Evolutionary conservation across 2,329 filamentous ascomycete species (phyloP).

Genomic region (Fusarium sp.): DNA sequence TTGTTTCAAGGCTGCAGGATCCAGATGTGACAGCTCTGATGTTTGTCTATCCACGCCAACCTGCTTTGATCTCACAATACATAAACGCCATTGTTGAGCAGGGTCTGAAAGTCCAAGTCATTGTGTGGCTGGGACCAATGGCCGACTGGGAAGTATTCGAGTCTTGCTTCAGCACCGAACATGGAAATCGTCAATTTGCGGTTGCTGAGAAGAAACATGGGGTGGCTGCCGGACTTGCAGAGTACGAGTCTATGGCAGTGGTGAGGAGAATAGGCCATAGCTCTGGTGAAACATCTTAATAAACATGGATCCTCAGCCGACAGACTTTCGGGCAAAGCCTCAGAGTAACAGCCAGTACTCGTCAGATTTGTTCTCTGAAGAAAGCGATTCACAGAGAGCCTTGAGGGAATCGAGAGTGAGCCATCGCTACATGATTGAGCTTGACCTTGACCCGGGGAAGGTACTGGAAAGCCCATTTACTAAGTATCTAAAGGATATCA

Average conservation of each 20-base stretch:
- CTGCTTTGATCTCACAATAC: conserved; percentile 44
- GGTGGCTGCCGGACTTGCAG: conserved; percentile 29
- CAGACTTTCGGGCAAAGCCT: not conserved
- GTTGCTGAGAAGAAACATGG: conserved; percentile 21
- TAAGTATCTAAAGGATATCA: not conserved
- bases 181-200: conserved; percentile 4
- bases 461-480: not conserved
- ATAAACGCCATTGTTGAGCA: conserved; percentile 17
- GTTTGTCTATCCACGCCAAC: conserved; percentile 51
- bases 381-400: not conserved
- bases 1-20: conserved; percentile 42
- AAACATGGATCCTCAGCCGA: not conserved
- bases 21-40: conserved; percentile 39
- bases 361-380: not conserved
- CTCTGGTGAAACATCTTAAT: not conserved
- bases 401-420: not conserved
- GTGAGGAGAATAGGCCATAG: not conserved
- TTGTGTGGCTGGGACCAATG: conserved; percentile 43
- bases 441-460: too few species aligned
- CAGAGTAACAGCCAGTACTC: not conserved
- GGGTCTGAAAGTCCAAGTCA: conserved; percentile 3
- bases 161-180: conserved; percentile 24
- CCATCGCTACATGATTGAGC: not conserved
- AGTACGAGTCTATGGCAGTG: conserved; percentile 39
- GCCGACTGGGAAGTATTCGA: conserved; percentile 43